A percentile compares a stretch with the other conserved stretches of the same genome.
phyloP scores from a whole-genome alignment of 2,329 filamentous ascomycete genomes.

The Hypoxylon sp. region DNA sequence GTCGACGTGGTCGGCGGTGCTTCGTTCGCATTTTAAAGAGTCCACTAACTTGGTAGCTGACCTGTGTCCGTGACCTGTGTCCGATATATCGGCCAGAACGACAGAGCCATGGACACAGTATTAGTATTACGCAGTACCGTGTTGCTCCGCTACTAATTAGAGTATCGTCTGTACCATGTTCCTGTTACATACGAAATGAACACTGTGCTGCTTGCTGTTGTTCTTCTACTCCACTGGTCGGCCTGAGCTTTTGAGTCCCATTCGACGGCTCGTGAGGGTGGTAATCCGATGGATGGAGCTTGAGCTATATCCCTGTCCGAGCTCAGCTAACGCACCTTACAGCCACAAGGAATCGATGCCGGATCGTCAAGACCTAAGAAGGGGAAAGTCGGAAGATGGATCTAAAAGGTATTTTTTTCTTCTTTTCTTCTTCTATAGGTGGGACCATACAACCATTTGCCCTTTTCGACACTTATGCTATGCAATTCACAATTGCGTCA shows the following conservation, averaged over 20 bases:
- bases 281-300: conserved; percentile 42
- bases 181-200: conserved; percentile 4
- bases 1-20: conserved; percentile 27
- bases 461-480: conserved; percentile 1
- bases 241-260: conserved; percentile 39
- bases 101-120: conserved; percentile 24
- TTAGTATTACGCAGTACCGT: conserved; percentile 29
- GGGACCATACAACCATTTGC: conserved; percentile 19
- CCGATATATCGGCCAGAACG: conserved; percentile 23
- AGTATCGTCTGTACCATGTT: conserved; percentile 15
- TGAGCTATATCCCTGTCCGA: conserved; percentile 31
- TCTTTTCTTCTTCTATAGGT: conserved; percentile 8
- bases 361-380: conserved; percentile 33
- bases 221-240: conserved; percentile 27
- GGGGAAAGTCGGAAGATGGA: conserved; percentile 39
- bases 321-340: conserved; percentile 28
- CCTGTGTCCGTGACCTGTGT: conserved; percentile 2
- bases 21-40: conserved; percentile 29
- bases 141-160: background rate
- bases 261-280: conserved; percentile 42
- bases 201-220: conserved; percentile 28
- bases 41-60: conserved; percentile 26
- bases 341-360: conserved; percentile 44
- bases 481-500: conserved; percentile 29
- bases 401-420: conserved; percentile 23